A percentile compares a stretch with the other conserved stretches of the same genome.
These are phyloP conservation scores for Gossypium aridum DNA, from an alignment of 441 rosid genomes.

Conservation along the genomic window DNA sequence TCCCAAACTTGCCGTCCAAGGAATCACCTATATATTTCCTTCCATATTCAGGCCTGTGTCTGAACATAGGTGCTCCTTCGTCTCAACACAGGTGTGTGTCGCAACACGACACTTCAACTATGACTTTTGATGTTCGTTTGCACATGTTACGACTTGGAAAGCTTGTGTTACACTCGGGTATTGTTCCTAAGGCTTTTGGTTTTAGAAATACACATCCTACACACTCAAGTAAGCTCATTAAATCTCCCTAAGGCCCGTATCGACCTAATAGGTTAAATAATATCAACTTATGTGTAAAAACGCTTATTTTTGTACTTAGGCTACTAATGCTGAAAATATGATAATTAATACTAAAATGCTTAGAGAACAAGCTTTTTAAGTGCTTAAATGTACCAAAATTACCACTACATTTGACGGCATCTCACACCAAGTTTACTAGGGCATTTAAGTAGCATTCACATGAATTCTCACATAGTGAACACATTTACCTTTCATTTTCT, in stretches of 20 bases:
- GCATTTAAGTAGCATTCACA: background rate
- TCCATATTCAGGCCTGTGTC: background rate
- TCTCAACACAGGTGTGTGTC: background rate
- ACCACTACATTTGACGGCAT: background rate
- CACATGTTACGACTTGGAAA: background rate
- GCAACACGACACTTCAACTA: background rate
- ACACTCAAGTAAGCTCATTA: background rate
- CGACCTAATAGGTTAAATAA: background rate
- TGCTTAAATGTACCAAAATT: background rate
- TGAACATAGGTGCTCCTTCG: background rate
- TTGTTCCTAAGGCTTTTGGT: background rate
- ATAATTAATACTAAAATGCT: background rate
- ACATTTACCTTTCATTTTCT: background rate
- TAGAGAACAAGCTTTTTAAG: background rate
- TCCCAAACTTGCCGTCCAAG: background rate
- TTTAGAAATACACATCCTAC: background rate
- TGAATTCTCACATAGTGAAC: background rate
- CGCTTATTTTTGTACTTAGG: background rate
- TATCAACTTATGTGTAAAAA: background rate
- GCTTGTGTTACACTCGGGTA: background rate
- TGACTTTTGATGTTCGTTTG: background rate
- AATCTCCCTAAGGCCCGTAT: background rate
- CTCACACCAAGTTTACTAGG: background rate
- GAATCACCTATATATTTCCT: background rate
- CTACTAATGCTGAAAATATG: background rate